Base-by-base conservation (phyloP, 23 red algal species). In the Gracilariopsis chorda region DNA sequence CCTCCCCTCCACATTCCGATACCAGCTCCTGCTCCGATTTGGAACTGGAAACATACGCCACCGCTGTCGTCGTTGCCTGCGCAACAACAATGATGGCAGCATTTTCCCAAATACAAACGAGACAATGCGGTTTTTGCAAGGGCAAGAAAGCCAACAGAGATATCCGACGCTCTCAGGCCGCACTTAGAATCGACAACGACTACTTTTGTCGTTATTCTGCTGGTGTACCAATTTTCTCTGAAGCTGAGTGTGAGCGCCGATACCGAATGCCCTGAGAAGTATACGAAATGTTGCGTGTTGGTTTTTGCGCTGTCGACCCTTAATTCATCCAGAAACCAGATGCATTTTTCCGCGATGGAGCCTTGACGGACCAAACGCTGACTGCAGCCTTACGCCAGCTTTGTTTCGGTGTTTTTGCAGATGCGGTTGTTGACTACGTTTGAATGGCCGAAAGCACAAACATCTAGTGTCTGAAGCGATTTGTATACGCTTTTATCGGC, bases 321-420 rank as follows among this genome's bases (percentile, higher is more conserved):
- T 84, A 67, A 27, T 84, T 84, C 58, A 8, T 43, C 25, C 69
- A 44, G 39, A 44, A 76, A 36, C 27, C 24, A 9, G 69, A 76
- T 19, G 69, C 16, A 13, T 25, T 46, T 9, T 8, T 8, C 13
- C 33, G 25, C 7, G 8, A 34, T n/a, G 56, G 55, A n/a, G 80
- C 80, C 43, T 65, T 57, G 23, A 42, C 80, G 47, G 23, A 84
- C 40, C 80, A 84, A 37, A 84, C 63, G 19, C n/a, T 84, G 20
- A 42, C 47, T 10, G 53, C 56, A 19, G 80, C 56, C 34, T 42
- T 84, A 28, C 53, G 58, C 25, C 52, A 67, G 40, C 80, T 84
- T 8, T 0, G 28, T 33, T 37, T 1, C 17, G 55, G 80, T 43
- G 47, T 68, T 68, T 19, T 19, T 46, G 56, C 80, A 25, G 57